A percentile compares a stretch with the other conserved stretches of the same genome.
Evolutionary conservation across 805 yeast species (phyloP).

Genomic region (Hanseniaspora vineae): DNA sequence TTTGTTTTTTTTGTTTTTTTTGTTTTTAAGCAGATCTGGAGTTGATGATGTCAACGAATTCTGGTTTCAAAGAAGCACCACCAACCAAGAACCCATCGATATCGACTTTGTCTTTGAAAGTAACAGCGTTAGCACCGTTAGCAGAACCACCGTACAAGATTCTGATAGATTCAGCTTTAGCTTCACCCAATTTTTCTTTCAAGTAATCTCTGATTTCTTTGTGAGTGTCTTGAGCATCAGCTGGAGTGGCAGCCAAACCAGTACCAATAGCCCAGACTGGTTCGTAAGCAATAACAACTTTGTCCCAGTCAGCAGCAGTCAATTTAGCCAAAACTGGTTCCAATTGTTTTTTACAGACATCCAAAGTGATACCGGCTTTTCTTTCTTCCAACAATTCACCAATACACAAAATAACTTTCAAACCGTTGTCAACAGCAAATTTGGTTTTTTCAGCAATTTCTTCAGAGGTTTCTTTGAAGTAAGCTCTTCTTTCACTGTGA

Average conservation of each 20-base stretch:
- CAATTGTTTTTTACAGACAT: constrained; percentile 80
- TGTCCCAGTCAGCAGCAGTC: constrained; percentile 52
- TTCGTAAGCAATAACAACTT: constrained; percentile 92
- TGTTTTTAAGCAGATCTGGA: constrained; percentile 44
- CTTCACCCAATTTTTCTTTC: constrained; percentile 59
- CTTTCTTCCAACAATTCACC: constrained; percentile 97
- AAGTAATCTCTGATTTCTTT: constrained; percentile 75
- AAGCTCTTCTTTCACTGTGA: constrained; percentile 96
- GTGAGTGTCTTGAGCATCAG: constrained; percentile 95
- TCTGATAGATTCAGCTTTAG: constrained; percentile 67
- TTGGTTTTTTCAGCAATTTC: constrained; percentile 88
- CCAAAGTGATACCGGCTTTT: constrained; percentile 74
- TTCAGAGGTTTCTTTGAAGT: constrained; percentile 82
- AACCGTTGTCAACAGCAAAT: constrained; percentile 82
- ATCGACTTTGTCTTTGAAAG: constrained; percentile 84
- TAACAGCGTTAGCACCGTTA: constrained; percentile 81
- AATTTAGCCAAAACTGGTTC: constrained; percentile 74
- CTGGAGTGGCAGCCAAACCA: constrained; percentile 97
- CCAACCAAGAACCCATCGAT: constrained; percentile 99
- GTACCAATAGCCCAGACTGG: constrained; percentile 99
- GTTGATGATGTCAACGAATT: constrained; percentile 89
- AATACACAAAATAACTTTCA: constrained; percentile 87
- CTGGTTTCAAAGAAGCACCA: constrained; percentile 98
- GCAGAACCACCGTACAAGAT: constrained; percentile 98
- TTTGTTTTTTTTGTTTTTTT: not conserved